phyloP scores from a whole-genome alignment of 2,329 filamentous ascomycete genomes.

The Pseudonectria buxi region DNA sequence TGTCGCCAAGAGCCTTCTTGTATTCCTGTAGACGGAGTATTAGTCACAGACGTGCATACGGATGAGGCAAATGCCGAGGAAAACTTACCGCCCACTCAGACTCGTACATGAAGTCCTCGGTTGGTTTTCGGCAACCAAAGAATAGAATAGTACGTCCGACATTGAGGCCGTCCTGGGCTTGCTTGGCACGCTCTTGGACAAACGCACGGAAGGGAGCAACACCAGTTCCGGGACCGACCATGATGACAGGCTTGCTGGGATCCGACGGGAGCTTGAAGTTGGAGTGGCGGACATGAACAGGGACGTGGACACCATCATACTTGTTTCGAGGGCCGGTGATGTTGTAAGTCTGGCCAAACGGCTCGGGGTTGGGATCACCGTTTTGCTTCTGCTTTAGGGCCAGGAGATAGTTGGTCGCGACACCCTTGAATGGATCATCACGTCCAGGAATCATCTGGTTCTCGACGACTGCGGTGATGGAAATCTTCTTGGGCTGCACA shows the following conservation, averaged over 20 bases:
- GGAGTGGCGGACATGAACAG: slow-evolving; percentile 92
- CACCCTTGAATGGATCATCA: slow-evolving; percentile 77
- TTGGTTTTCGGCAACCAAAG: slow-evolving; percentile 82
- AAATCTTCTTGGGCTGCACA: slow-evolving; percentile 90
- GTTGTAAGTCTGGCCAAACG: slow-evolving; percentile 79
- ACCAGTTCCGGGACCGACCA: slow-evolving; percentile 93
- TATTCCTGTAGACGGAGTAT: slow-evolving; percentile 61
- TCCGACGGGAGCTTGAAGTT: slow-evolving; percentile 99
- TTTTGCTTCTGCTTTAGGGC: slow-evolving; percentile 97
- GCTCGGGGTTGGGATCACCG: slow-evolving; percentile 71
- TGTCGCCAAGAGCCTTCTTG: slow-evolving; percentile 75
- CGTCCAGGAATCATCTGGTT: slow-evolving; percentile 71
- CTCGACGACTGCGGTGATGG: slow-evolving; percentile 92
- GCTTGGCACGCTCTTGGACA: slow-evolving; percentile 83
- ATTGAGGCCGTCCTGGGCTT: slow-evolving; percentile 69
- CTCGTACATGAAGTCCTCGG: slow-evolving; percentile 90
- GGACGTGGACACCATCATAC: slow-evolving; percentile 91
- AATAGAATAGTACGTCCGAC: slow-evolving; percentile 88
- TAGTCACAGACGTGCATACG: slow-evolving; percentile 11
- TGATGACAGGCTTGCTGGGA: slow-evolving; percentile 86
- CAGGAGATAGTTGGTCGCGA: slow-evolving; percentile 93
- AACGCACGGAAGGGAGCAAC: slow-evolving; percentile 95
- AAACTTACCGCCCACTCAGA: slow-evolving; percentile 82
- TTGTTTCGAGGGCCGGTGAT: slow-evolving; percentile 90
- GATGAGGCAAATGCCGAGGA: neutral